Evolutionary conservation across 176 grass and related monocot genomes (phyloP).

Genomic region (Musa beccarii): DNA sequence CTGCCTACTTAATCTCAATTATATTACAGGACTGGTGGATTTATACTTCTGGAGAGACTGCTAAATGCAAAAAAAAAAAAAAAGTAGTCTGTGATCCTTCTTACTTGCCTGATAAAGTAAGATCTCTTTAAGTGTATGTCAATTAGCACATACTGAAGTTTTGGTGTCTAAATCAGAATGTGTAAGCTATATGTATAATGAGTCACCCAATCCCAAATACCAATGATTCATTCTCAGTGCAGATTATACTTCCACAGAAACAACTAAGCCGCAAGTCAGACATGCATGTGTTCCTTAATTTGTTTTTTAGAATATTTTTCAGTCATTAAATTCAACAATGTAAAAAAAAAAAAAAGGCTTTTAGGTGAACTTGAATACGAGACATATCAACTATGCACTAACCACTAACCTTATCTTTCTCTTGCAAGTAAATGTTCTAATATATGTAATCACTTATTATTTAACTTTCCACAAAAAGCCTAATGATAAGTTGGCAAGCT

Average conservation of each 20-base stretch:
- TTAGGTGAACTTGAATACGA: too few species aligned
- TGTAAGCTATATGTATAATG: conserved; percentile 79
- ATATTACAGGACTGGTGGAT: too few species aligned
- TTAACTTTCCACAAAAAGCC: neutral
- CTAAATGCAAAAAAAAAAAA: conserved; percentile 87
- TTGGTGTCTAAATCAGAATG: neutral
- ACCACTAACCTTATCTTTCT: too few species aligned
- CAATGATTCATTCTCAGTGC: conserved; percentile 82
- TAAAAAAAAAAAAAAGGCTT: too few species aligned
- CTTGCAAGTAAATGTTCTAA: too few species aligned
- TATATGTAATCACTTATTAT: too few species aligned
- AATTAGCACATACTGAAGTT: neutral
- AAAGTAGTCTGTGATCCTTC: conserved; percentile 94
- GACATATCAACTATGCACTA: too few species aligned
- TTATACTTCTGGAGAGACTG: conserved; percentile 85
- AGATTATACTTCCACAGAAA: conserved; percentile 94
- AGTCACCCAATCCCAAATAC: conserved; percentile 87
- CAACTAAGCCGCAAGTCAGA: conserved; percentile 86
- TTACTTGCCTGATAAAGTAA: conserved; percentile 86
- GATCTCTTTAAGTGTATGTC: neutral
- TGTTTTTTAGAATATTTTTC: too few species aligned
- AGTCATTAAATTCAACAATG: too few species aligned
- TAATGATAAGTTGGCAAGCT: neutral
- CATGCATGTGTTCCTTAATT: conserved; percentile 40
- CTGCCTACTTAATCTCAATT: too few species aligned